Base-by-base conservation (phyloP, 345 rosid genomes). In the Pelargonium nanum region DNA sequence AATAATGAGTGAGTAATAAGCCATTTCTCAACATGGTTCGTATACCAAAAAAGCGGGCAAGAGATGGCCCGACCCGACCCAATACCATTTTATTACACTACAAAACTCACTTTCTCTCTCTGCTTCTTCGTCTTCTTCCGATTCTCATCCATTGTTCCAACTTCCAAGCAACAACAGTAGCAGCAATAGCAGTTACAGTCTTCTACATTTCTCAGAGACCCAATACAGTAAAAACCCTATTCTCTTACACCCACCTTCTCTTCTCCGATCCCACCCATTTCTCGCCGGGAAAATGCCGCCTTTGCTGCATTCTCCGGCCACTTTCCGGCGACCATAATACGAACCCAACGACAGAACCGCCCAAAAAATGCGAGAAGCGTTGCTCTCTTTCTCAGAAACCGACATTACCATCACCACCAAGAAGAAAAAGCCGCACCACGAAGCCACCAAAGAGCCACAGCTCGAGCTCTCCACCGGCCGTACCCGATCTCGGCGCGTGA, bases 251-350 rank as follows among this genome's bases (percentile, higher is more conserved):
- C 53, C 53, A 48, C 19, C 53, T 48, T 48, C 53, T n/a, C 55
- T 6, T 2, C 6, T 52, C 9, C 13, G 2, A 6, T 40, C 16
- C 48, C 0, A 40, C 48, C 15, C 15, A 40, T 40, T 40, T 10
- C 13, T 40, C 55, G 55, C 55, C 55, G 55, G n/a, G 55, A 52
- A 45, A 52, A 52, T 52, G 55, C 55, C n/a, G 55, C 4, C 21
- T 19, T n/a, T 20, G 22, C 22, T 52, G n/a, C 55, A 19, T 0
- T 52, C 1, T 4, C 55, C 21, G 55, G 55, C 55, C 22, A 52
- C 4, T 52, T n/a, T 52, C 22, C 21, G 55, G 22, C 21, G 22
- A 52, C 13, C 15, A 48, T 48, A 12, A 30, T 12, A 6, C 40
- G 40, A 30, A 30, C 40, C 7, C 32, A 7, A 28, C n/a, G n/a